Percentiles rank a stretch among this genome's conserved stretches.
These are phyloP conservation scores for Geranium rotundifolium DNA, from an alignment of 345 rosid genomes.

Conservation along the genomic window DNA sequence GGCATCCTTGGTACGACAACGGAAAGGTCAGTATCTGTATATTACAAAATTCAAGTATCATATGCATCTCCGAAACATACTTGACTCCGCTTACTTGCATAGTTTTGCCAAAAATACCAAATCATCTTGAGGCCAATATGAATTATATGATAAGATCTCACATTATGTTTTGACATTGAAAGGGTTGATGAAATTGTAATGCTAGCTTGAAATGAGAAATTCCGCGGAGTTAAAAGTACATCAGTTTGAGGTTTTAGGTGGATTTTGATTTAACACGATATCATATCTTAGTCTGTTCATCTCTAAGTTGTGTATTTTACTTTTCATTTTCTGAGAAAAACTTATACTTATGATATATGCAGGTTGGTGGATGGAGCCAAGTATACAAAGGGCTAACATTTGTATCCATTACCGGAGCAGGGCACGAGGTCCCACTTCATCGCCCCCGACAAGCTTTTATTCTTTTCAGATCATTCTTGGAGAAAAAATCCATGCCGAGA, in stretches of 20 bases:
- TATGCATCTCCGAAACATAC: background rate
- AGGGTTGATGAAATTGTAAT: too few relatives aligned
- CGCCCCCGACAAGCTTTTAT: constrained; percentile 81
- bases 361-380: constrained; percentile 99
- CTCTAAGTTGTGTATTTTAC: too few relatives aligned
- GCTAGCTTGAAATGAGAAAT: too few relatives aligned
- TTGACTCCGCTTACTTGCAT: background rate
- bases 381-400: constrained; percentile 71
- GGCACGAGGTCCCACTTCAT: constrained; percentile 85
- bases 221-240: too few relatives aligned
- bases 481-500: constrained; percentile 57
- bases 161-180: too few relatives aligned
- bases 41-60: background rate
- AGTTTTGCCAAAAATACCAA: background rate
- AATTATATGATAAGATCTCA: background rate
- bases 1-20: constrained; percentile 79
- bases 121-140: background rate
- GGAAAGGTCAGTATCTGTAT: constrained; percentile 29
- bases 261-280: too few relatives aligned
- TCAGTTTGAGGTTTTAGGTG: too few relatives aligned
- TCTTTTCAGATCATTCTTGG: constrained; percentile 77
- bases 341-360: constrained; percentile 8
- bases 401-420: constrained; percentile 80
- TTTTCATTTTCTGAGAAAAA: too few relatives aligned
- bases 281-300: too few relatives aligned